A percentile compares a stretch with the other conserved stretches of the same genome.
Conservation (phyloP, 78 protist species). For the Andalucia godoyi region DNA sequence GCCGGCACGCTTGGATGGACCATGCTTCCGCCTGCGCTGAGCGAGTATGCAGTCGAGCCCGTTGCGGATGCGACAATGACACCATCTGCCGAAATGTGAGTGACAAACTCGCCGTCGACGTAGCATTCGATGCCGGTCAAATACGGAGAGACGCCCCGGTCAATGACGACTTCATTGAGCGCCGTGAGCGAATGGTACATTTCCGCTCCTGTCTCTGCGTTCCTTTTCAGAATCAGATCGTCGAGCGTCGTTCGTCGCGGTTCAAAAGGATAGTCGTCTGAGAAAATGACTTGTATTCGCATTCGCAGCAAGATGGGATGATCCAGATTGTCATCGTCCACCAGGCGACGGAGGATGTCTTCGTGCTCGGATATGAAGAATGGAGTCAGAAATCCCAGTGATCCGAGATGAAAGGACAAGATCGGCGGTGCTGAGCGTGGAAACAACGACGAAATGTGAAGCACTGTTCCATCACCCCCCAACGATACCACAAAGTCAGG, state of each 20-base stretch:
- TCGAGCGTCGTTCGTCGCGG: too few species aligned
- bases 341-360: too few species aligned
- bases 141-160: slow-evolving; percentile 56
- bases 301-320: too few species aligned
- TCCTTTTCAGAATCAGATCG: too few species aligned
- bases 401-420: slow-evolving; percentile 57
- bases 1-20: slow-evolving; percentile 72
- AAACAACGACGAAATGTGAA: slow-evolving; percentile 60
- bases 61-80: slow-evolving; percentile 47
- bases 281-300: too few species aligned
- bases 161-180: slow-evolving; percentile 1
- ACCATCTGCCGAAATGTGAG: slow-evolving; percentile 78
- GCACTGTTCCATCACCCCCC: slow-evolving; percentile 89
- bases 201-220: too few species aligned
- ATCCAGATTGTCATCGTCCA: too few species aligned
- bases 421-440: slow-evolving; percentile 55
- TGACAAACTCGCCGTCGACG: slow-evolving; percentile 42
- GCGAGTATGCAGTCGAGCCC: slow-evolving; percentile 80
- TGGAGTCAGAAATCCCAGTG: slow-evolving; percentile 71
- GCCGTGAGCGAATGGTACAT: not conserved
- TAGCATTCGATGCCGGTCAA: slow-evolving; percentile 56
- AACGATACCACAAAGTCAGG: slow-evolving; percentile 66
- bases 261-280: too few species aligned
- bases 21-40: slow-evolving; percentile 77
- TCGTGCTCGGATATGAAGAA: too few species aligned